Conservation (phyloP, 2,329 filamentous ascomycete species). For the Fusarium solani-melongenae region DNA sequence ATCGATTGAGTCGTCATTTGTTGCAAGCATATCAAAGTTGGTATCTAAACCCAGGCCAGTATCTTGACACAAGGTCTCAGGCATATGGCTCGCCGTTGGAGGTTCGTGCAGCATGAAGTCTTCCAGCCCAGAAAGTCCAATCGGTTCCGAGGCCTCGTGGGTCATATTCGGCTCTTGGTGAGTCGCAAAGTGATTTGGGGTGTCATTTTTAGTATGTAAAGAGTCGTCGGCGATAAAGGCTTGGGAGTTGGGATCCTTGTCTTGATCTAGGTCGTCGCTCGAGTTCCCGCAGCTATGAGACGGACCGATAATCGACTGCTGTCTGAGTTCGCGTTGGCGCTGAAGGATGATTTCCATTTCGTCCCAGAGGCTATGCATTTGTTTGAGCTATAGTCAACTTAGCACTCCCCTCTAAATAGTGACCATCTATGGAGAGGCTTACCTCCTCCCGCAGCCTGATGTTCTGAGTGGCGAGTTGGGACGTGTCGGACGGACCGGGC, state of each 20-base stretch:
- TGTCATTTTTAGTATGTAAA: neutral
- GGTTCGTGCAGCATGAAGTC: neutral
- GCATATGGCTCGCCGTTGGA: neutral
- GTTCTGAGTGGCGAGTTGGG: conserved; percentile 8
- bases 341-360: conserved; percentile 9
- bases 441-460: conserved; percentile 9
- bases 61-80: neutral
- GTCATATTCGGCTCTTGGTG: neutral
- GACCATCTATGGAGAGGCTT: neutral
- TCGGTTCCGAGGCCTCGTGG: fast-evolving
- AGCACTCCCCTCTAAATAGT: neutral
- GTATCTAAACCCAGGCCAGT: neutral
- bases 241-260: neutral
- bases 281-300: neutral
- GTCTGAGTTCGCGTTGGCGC: conserved; percentile 2
- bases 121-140: neutral
- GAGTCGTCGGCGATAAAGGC: neutral
- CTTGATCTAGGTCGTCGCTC: neutral
- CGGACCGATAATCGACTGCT: neutral
- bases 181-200: neutral
- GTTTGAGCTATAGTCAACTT: neutral
- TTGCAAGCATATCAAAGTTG: neutral
- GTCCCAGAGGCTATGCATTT: conserved; percentile 3
- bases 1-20: neutral
- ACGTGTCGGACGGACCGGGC: neutral